Base-by-base conservation (phyloP, 2,329 filamentous ascomycete genomes). In the Pseudomassariella vexata region DNA sequence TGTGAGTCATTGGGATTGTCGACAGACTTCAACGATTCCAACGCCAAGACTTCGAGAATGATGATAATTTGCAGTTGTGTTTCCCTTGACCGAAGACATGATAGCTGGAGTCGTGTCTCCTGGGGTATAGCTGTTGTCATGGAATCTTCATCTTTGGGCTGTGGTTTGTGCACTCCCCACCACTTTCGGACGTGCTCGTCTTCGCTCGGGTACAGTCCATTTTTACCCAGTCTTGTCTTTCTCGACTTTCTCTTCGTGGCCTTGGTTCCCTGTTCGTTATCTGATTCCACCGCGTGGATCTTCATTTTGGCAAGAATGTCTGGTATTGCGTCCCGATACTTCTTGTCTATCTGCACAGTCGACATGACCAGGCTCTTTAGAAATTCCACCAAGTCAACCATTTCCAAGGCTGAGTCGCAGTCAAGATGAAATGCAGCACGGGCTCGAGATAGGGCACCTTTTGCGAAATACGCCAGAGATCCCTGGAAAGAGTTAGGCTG, bases 41-140 rank as follows among this genome's bases (percentile, higher is more conserved):
- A 60, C 3, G 84, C 80, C 15, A 89, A 59, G 11, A 87, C 77
- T 49, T 92, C 85, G 5, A 92, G 66, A 31, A 88, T 79, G 19
- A 92, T 54, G 34, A 90, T 86, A 59, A 90, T 76, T 52, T 92
- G 85, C 23, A 89, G 62, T 46, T 89, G 81, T 0, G 84, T 88
- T 60, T 92, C 85, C 37, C 85, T 70, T 16, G 81, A 79, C 24
- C 84, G 74, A 23, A 90, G 57, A 32, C 77, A 69, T 3, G 78
- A 72, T n/a, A 80, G 61, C 24, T 81, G 73, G 14, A 74, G 70
- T 48, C 73, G 82, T 33, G 77, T 63, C 19, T 77, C 70, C 11
- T 73, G 63, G 5, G 66, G 57, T 2, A 70, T 41, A 11, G 32
- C 37, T 3, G 41, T 56, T 32, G 65, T 55, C 27, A 57, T 54